Percentiles rank a stretch among this genome's conserved stretches.
phyloP scores from a whole-genome alignment of 1,284 basidiomycete genomes.

The Apiotrichum sp. region DNA sequence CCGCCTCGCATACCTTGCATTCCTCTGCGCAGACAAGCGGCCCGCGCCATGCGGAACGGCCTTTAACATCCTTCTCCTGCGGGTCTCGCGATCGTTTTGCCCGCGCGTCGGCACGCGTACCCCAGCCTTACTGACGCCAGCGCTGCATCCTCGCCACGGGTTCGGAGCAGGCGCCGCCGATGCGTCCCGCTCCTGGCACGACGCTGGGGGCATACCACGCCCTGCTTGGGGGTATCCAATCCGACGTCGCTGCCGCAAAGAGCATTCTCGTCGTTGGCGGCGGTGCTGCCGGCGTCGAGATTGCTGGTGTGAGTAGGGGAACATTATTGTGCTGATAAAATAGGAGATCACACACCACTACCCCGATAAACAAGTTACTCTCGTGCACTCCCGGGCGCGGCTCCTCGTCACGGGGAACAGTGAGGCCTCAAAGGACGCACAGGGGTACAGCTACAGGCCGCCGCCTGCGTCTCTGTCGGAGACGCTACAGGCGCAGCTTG shows the following conservation, averaged over 20 bases:
- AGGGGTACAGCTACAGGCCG: no score
- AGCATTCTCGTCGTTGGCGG: slow-evolving; percentile 46
- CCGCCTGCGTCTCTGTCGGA: no score
- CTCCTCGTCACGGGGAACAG: slow-evolving; percentile 19
- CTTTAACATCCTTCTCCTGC: no score
- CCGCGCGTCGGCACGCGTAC: no score
- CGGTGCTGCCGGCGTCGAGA: slow-evolving; percentile 50
- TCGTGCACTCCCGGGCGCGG: slow-evolving; percentile 24
- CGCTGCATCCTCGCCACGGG: slow-evolving; percentile 26
- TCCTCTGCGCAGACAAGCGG: no score
- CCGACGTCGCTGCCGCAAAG: slow-evolving; percentile 28
- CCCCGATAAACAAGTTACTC: slow-evolving; percentile 25
- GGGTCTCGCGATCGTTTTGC: no score
- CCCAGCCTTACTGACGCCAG: background rate
- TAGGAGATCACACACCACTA: slow-evolving; percentile 28
- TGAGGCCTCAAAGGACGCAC: no score
- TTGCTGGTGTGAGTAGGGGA: slow-evolving; percentile 41
- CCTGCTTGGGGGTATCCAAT: slow-evolving; percentile 26
- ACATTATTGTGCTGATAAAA: no score
- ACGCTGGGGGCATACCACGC: slow-evolving; percentile 17
- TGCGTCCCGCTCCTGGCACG: slow-evolving; percentile 2
- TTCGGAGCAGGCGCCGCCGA: background rate
- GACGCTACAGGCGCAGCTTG: no score
- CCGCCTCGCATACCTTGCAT: no score
- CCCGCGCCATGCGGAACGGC: no score